Percentiles rank a stretch among this genome's conserved stretches.
Conservation (phyloP, 108 stramenopile genomes). For the Asterionellopsis glacialis region DNA sequence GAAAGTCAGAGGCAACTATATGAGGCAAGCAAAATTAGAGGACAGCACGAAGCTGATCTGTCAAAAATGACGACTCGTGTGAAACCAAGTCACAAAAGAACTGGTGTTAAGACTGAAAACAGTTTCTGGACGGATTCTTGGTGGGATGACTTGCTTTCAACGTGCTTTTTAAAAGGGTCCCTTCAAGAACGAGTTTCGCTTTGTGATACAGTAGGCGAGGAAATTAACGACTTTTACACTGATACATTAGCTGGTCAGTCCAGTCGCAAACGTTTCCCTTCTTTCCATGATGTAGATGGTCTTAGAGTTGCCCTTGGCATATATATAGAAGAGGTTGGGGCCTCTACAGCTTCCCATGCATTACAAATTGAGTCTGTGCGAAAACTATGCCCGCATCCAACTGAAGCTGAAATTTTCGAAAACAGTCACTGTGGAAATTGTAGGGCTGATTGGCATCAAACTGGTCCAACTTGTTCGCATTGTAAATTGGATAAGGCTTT, state of each 20-base stretch:
- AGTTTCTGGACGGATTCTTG: constrained; percentile 37
- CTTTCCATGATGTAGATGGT: constrained; percentile 29
- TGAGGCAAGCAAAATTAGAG: no score
- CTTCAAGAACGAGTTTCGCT: constrained; percentile 24
- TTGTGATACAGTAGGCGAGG: constrained; percentile 31
- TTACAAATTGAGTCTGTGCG: constrained; percentile 11
- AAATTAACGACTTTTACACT: constrained; percentile 13
- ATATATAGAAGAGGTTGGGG: constrained; percentile 17
- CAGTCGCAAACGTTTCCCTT: constrained; percentile 22
- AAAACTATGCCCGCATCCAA: constrained; percentile 19
- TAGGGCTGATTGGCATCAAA: constrained; percentile 45
- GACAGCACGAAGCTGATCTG: no score
- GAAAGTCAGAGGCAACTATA: constrained; percentile 24
- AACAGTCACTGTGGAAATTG: constrained; percentile 54
- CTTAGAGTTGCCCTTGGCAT: constrained; percentile 29
- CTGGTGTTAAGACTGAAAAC: constrained; percentile 3
- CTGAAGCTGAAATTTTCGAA: constrained; percentile 25
- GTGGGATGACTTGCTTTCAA: constrained; percentile 47
- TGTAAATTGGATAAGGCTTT: constrained; percentile 23
- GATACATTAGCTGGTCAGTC: background rate
- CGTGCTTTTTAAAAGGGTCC: constrained; percentile 21
- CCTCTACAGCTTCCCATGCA: constrained; percentile 15
- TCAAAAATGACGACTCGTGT: no score
- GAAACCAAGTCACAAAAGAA: constrained; percentile 3
- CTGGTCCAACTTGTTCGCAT: constrained; percentile 40